Evolutionary conservation across 192 early-diverging fungal species (phyloP), one percentile per base, ranked within the genome.

Genomic region (Backusella psychrophila): DNA sequence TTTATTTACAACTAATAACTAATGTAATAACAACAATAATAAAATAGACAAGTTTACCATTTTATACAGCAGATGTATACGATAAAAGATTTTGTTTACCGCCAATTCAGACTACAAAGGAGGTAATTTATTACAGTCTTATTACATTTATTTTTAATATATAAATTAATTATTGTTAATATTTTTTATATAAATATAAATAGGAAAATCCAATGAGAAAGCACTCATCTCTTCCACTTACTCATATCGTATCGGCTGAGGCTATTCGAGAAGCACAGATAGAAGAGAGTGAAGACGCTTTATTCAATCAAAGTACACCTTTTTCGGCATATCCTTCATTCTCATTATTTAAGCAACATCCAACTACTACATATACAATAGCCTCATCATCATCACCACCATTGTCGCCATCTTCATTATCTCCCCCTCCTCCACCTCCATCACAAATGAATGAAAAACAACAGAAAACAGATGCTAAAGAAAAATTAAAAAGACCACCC

Each of bases 401-500:
- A 49, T n/a, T 49, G n/a, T 49, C 46, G 6, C n/a, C 19, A 49
- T 49, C 46, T 7, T 49, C 46, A 49, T 49, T n/a, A n/a, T 49
- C 46, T n/a, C 46, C 46, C 0, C 46, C 46, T 1, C 46, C 46
- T 6, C 44, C 44, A 17, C 4, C 44, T 19, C 6, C 6, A 49
- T 7, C 46, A 49, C 6, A 49, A 49, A 49, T 49, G 19, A n/a
- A n/a, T 49, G 46, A 59, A 12, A 21, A 59, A 59, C 53, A 59
- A 26, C 53, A 59, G 9, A 41, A 71, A 52, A 71, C 9, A 39
- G 11, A 39, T 39, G 2, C 11, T 46, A 44, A 63, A 33, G 38
- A 86, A 66, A 75, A 84, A 53, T 72, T 88, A n/a, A 89, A 87
- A 75, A 82, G 88, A 39, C 88, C 88, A 11, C 86, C 87, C 73